phyloP scores from a whole-genome alignment of 495 filamentous ascomycete species.

The Echria macrotheca region DNA sequence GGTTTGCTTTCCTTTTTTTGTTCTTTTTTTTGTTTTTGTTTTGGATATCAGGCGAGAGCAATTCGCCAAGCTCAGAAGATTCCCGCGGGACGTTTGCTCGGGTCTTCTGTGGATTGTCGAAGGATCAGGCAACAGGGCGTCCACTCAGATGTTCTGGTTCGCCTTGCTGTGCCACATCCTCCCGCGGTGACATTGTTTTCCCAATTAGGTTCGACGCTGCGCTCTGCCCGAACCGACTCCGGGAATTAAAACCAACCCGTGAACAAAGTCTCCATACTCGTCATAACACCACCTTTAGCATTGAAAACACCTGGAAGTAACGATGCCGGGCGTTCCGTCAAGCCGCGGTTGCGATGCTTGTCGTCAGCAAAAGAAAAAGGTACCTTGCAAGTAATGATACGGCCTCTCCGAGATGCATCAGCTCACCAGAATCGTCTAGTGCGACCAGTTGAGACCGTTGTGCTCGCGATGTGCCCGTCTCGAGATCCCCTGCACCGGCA shows the following conservation, averaged over 20 bases:
- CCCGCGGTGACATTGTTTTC: slow-evolving; percentile 3
- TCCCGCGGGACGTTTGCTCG: no score
- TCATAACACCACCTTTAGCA: no score
- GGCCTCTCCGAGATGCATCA: not conserved
- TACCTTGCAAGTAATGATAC: slow-evolving; percentile 21
- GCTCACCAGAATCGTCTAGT: slow-evolving; percentile 7
- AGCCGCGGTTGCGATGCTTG: slow-evolving; percentile 46
- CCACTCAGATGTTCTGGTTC: no score
- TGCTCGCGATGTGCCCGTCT: slow-evolving; percentile 47
- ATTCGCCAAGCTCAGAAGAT: no score
- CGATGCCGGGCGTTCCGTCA: slow-evolving; percentile 48
- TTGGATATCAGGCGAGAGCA: no score
- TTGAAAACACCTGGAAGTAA: not conserved
- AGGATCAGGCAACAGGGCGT: no score
- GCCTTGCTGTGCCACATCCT: not conserved
- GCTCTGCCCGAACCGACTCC: slow-evolving; percentile 5
- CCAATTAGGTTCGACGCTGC: slow-evolving; percentile 8
- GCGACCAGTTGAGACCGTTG: slow-evolving; percentile 26
- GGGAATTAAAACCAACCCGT: not conserved
- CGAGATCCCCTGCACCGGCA: slow-evolving; percentile 40
- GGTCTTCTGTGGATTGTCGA: no score
- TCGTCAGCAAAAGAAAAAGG: slow-evolving; percentile 52
- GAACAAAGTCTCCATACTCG: no score
- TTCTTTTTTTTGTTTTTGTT: no score
- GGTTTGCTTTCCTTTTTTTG: no score